A percentile compares a stretch with the other conserved stretches of the same genome.
Evolutionary conservation across 164 flowering plant species (phyloP).

Genomic region (Nelumbo lutea): DNA sequence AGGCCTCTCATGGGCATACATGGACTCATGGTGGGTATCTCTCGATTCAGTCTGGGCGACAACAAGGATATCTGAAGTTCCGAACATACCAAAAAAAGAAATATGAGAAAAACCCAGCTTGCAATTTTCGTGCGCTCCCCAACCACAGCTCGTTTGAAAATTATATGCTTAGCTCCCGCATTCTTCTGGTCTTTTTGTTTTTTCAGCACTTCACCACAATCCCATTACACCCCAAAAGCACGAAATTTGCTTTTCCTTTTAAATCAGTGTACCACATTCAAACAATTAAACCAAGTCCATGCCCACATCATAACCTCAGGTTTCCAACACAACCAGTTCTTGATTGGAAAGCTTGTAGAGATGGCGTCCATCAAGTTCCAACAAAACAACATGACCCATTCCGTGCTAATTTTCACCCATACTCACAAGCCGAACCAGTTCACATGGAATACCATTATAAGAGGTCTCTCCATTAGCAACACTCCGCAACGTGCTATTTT

Average conservation of each 20-base stretch:
- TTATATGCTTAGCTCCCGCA: not conserved
- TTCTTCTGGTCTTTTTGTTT: not conserved
- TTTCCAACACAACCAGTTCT: slow-evolving; percentile 15
- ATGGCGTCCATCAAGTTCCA: slow-evolving; percentile 19
- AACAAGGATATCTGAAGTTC: too few species aligned
- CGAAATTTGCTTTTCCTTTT: slow-evolving; percentile 8
- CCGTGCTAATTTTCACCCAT: slow-evolving; percentile 20
- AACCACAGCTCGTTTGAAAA: not conserved
- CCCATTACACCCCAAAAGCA: not conserved
- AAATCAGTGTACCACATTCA: slow-evolving; percentile 11
- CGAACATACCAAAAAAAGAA: too few species aligned
- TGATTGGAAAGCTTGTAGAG: slow-evolving; percentile 23
- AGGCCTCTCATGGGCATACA: too few species aligned
- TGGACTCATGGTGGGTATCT: too few species aligned
- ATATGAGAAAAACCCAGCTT: too few species aligned
- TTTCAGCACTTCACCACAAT: not conserved
- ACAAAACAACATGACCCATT: slow-evolving; percentile 10
- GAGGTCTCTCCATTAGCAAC: slow-evolving; percentile 21
- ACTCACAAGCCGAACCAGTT: slow-evolving; percentile 15
- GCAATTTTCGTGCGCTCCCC: not conserved
- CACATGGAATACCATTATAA: slow-evolving; percentile 25
- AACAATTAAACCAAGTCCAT: slow-evolving; percentile 17
- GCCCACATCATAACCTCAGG: slow-evolving; percentile 23
- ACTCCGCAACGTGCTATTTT: slow-evolving; percentile 14
- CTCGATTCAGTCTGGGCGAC: too few species aligned